Evolutionary conservation across 208 protist species (phyloP).

Genomic region (Wallacemonas sp.): DNA sequence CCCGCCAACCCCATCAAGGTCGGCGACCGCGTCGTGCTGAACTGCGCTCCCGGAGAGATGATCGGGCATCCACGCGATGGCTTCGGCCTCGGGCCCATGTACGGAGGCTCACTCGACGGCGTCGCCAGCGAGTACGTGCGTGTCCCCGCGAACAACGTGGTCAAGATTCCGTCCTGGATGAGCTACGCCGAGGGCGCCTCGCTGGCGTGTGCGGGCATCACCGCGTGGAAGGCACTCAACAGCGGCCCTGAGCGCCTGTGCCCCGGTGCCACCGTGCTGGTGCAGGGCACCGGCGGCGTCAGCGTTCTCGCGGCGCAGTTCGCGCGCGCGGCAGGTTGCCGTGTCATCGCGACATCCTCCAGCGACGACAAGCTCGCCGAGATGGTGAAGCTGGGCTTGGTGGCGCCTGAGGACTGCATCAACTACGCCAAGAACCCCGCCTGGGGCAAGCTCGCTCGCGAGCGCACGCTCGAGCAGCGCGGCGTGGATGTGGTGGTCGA

Average conservation of each 20-base stretch:
- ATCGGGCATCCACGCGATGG: slow-evolving; percentile 23
- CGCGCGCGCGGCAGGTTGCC: slow-evolving; percentile 24
- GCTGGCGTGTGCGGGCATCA: slow-evolving; percentile 26
- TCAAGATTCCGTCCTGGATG: slow-evolving; percentile 20
- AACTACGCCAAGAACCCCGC: slow-evolving; percentile 24
- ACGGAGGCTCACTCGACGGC: slow-evolving; percentile 20
- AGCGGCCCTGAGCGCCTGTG: slow-evolving; percentile 18
- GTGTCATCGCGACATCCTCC: slow-evolving; percentile 25
- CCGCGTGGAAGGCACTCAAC: slow-evolving; percentile 29
- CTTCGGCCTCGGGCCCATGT: slow-evolving; percentile 16
- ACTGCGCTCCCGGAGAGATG: slow-evolving; percentile 9
- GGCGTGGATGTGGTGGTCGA: slow-evolving; percentile 33
- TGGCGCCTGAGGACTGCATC: slow-evolving; percentile 22
- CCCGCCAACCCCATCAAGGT: slow-evolving; percentile 8
- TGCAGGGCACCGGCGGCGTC: slow-evolving; percentile 36
- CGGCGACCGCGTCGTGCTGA: slow-evolving; percentile 26
- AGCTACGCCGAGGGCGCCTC: slow-evolving; percentile 24
- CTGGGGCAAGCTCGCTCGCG: slow-evolving; percentile 23
- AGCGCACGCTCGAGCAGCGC: slow-evolving; percentile 15
- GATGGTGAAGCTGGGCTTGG: slow-evolving; percentile 21
- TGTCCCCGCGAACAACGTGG: slow-evolving; percentile 11
- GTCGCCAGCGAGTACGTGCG: slow-evolving; percentile 26
- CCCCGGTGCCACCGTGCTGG: slow-evolving; percentile 25
- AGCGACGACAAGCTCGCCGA: slow-evolving; percentile 19
- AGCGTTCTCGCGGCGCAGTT: slow-evolving; percentile 30